Base-by-base conservation (phyloP, 2,329 filamentous ascomycete species). In the Hymenoscyphus linearis region DNA sequence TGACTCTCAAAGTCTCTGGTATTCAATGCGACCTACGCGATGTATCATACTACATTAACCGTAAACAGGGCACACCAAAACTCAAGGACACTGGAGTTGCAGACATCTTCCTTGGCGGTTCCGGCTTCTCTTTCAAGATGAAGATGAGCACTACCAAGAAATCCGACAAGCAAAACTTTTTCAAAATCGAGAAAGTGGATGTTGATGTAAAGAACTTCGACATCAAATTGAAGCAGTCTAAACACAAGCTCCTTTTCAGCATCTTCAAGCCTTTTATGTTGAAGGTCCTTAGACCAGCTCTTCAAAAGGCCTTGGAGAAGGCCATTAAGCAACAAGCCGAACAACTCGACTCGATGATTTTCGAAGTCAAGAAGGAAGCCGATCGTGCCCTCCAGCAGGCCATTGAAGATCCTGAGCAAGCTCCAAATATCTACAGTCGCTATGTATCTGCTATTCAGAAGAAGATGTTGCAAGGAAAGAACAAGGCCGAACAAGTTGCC, bases 41-140 rank as follows among this genome's bases (percentile, higher is more conserved):
- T 72, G 91, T 99, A 65, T 91, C 90, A 75, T 98, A 93, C 82
- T 93, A 98, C 76, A 82, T 99, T 77, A 95, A 95, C 79, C 90
- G 88, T 78, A 98, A 99, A 84, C 80, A 92, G 71, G 93, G 95
- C 9, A 97, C 97, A 81, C 93, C 93, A 2, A 83, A 87, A 14
- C 80, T 98, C 74, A 92, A 85, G 18, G 95, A 99, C 73, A 89
- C 85, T 53, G 95, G 95, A 79, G 82, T 98, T 35, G 87, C 89
- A 77, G 93, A 98, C 73, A 86, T 99, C 70, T 85, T 92, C 72
- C 84, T 99, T 59, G 90, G 89, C 27, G 95, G 93, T 35, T 84
- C 89, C 52, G 95, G 95, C 37, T 88, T 99, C 74, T 89, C 88
- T 71, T 96, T 98, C 83, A 93, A 92, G 76, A 85, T 98, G 72